Evolutionary conservation across 1,284 basidiomycete species (phyloP).

Genomic region (Hymenochaete sp.): DNA sequence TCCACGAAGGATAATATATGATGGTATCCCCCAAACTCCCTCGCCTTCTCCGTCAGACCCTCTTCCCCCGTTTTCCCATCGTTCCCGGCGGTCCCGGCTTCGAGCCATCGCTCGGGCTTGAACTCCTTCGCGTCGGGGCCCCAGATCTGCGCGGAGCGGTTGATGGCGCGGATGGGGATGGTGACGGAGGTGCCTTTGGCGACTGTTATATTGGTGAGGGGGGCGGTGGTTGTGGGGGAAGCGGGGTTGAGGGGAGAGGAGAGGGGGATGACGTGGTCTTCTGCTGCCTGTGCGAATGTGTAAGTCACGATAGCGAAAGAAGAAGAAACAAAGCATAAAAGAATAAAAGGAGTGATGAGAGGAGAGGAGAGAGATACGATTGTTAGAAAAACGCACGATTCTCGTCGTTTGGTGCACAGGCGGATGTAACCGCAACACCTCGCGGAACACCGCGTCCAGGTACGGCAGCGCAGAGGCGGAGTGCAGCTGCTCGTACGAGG

Average conservation of each 20-base stretch:
- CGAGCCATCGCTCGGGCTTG: constrained; percentile 17
- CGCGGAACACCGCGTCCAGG: constrained; percentile 19
- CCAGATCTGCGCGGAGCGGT: constrained; percentile 14
- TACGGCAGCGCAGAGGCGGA: constrained; percentile 20
- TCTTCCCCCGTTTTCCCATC: constrained; percentile 1
- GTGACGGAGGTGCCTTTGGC: constrained; percentile 1
- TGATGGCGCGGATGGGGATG: constrained; percentile 15
- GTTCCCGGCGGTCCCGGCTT: too few relatives aligned
- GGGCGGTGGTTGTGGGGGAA: background rate
- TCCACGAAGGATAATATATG: constrained; percentile 16
- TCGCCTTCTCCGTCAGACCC: constrained; percentile 10
- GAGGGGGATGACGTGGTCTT: constrained; percentile 16
- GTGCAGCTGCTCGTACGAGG: constrained; percentile 26
- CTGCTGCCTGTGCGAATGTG: constrained; percentile 8
- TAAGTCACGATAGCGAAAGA: too few relatives aligned
- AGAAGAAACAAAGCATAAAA: background rate
- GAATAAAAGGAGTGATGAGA: background rate
- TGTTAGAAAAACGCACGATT: constrained; percentile 27
- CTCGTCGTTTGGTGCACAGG: constrained; percentile 30
- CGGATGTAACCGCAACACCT: constrained; percentile 21
- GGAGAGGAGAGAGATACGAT: background rate
- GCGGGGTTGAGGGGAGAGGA: constrained; percentile 6
- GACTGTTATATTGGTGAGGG: constrained; percentile 5
- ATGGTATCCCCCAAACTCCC: constrained; percentile 12
- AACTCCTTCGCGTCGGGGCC: constrained; percentile 17